phyloP scores from a whole-genome alignment of 768 basidiomycete species.

The Leccinum boreale region DNA sequence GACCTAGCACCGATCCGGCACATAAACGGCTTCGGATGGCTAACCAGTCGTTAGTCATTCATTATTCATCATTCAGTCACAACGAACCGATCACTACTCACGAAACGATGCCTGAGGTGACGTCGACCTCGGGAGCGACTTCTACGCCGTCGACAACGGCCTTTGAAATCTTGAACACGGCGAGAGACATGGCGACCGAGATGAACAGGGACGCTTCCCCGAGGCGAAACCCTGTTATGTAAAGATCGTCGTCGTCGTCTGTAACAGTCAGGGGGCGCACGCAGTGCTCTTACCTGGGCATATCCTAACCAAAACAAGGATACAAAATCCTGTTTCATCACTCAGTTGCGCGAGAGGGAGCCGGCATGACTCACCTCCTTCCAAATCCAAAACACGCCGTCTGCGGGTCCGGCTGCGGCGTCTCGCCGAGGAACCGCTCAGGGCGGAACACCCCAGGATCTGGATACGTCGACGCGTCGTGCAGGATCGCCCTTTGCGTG shows the following conservation, averaged over 20 bases:
- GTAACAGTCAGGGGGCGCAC: background rate
- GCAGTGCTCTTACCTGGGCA: constrained; percentile 18
- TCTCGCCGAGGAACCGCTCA: constrained; percentile 31
- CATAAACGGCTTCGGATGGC: constrained; percentile 53
- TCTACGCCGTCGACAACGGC: constrained; percentile 39
- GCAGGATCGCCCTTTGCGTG: constrained; percentile 43
- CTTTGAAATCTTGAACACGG: constrained; percentile 43
- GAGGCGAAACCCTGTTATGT: constrained; percentile 27
- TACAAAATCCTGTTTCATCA: background rate
- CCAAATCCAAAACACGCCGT: constrained; percentile 27
- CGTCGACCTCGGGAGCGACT: constrained; percentile 42
- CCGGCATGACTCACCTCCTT: constrained; percentile 18
- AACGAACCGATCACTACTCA: constrained; percentile 20
- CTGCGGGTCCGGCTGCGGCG: constrained; percentile 17
- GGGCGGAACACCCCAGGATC: constrained; percentile 33
- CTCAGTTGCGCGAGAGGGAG: background rate
- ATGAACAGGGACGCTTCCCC: constrained; percentile 29
- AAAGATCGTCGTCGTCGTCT: background rate
- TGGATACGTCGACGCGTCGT: constrained; percentile 41
- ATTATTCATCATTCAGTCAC: background rate
- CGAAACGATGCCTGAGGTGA: constrained; percentile 44
- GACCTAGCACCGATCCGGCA: constrained; percentile 55
- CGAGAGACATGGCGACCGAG: constrained; percentile 36
- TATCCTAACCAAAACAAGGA: constrained; percentile 3
- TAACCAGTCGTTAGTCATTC: background rate